These are phyloP conservation scores for Rhodomyrtus psidioides DNA, from an alignment of 441 rosid genomes.

Conservation along the genomic window DNA sequence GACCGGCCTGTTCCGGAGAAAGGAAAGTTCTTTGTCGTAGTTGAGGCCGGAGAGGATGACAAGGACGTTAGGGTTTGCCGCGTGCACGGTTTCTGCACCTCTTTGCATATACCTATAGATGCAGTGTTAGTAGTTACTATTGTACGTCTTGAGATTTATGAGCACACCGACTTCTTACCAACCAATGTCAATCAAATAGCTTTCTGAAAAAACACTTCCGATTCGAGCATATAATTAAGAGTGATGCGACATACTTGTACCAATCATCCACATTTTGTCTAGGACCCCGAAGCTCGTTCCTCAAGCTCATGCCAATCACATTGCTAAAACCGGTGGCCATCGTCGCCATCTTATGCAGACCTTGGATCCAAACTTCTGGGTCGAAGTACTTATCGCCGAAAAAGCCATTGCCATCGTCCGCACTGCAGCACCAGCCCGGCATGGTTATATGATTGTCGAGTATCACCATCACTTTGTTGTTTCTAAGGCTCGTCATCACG, in stretches of 20 bases:
- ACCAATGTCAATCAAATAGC: neutral
- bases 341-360: neutral
- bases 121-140: neutral
- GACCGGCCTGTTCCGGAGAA: constrained; percentile 22
- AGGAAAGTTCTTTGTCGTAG: constrained; percentile 43
- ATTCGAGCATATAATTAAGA: neutral
- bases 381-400: neutral
- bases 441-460: constrained; percentile 1
- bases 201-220: neutral
- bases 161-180: neutral
- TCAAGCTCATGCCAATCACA: constrained; percentile 5
- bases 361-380: neutral
- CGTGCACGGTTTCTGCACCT: constrained; percentile 76
- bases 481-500: neutral
- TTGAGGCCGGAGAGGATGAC: constrained; percentile 65
- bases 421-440: neutral
- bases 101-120: constrained; percentile 39
- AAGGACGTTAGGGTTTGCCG: constrained; percentile 55
- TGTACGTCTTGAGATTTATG: neutral
- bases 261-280: neutral
- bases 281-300: neutral
- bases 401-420: neutral
- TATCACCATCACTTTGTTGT: neutral
- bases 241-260: neutral
- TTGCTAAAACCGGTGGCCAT: neutral